Evolutionary conservation across 2,329 filamentous ascomycete genomes (phyloP), one percentile per base, ranked within the genome.

Genomic region (Nigrospora osmanthi): DNA sequence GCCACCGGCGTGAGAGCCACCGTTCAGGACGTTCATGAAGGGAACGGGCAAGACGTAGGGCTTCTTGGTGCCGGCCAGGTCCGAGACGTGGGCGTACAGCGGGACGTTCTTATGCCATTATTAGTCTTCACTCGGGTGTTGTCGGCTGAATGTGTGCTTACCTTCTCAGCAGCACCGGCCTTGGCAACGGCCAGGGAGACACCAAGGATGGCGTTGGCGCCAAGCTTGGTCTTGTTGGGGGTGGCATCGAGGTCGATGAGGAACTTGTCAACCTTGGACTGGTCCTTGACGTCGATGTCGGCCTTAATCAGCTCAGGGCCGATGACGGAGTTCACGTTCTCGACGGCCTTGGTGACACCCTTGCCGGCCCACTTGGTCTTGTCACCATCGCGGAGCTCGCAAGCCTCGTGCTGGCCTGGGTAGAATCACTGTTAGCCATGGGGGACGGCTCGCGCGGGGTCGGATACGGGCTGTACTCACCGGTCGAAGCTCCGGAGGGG

Each of bases 1-100:
- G 64, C 93, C 93, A 80, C 93, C 93, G 56, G 93, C 93, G 78
- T 98, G 93, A 62, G 91, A 97, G 58, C 93, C 76, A 59, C 88
- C 88, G 70, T 94, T 94, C 56, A 94, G 78, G 65, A 94, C 88
- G 73, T 94, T 94, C 84, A 89, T 87, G 81, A 94, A 94, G 59
- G 88, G 88, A 56, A 93, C 87, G 51, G 88, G 88, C 34, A 94
- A 83, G 56, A 93, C 87, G 60, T 88, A 93, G 62, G 87, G 87
- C 80, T 91, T 89, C 81, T 91, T 90, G 68, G 87, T 91, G 58
- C 86, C 87, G 55, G 87, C 85, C 54, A 93, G 82, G 68, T 91
- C 85, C 62, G 87, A 90, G 62, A 94, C 80, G 72, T 93, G 88
- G 58, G 84, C 85, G 67, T 93, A 94, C 58, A 94, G 83, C 63